These are phyloP conservation scores for Sarocladium oryzae DNA, from an alignment of 2,329 filamentous ascomycete species.

Conservation along the genomic window DNA sequence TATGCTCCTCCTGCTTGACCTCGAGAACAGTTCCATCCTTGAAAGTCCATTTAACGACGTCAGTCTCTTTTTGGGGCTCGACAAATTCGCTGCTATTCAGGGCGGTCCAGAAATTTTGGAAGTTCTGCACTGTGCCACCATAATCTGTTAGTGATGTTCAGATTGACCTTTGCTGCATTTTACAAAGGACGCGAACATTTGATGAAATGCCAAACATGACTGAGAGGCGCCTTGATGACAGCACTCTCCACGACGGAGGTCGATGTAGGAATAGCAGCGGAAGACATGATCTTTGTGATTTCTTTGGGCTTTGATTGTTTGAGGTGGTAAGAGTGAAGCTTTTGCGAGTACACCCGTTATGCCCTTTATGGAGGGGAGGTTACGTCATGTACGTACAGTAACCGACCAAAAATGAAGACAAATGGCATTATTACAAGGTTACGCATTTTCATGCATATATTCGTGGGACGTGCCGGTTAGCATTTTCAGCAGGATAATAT, in stretches of 20 bases:
- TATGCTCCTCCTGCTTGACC: conserved; percentile 72
- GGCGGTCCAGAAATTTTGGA: conserved; percentile 60
- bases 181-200: no score
- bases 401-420: no score
- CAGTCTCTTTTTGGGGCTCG: conserved; percentile 55
- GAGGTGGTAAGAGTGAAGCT: conserved; percentile 1
- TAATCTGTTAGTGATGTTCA: background rate
- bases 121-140: conserved; percentile 44
- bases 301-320: background rate
- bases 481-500: no score
- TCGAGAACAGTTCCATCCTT: conserved; percentile 62
- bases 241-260: conserved; percentile 60
- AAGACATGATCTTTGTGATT: conserved; percentile 16
- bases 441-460: no score
- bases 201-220: conserved; percentile 66
- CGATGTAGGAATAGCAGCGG: conserved; percentile 52
- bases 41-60: conserved; percentile 65
- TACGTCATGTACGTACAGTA: no score
- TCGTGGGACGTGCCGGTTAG: no score
- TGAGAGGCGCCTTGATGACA: conserved; percentile 62
- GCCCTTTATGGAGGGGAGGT: no score
- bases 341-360: no score
- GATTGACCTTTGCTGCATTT: no score
- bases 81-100: conserved; percentile 56
- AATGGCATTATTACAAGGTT: no score